These are phyloP conservation scores for Glycine latifolia DNA, from an alignment of 306 rosid species.

Conservation along the genomic window DNA sequence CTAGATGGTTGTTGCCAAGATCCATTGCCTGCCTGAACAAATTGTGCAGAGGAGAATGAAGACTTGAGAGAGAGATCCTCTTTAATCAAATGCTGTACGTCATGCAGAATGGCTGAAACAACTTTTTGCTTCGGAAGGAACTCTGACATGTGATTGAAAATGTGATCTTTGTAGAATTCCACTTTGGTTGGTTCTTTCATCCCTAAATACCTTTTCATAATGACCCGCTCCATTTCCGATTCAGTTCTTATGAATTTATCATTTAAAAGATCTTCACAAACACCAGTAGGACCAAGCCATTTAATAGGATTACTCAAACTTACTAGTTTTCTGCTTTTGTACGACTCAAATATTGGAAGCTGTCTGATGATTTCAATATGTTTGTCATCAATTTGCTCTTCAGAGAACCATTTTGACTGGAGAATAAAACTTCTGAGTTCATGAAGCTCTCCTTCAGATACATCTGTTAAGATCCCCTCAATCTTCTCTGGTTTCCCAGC, in stretches of 20 bases:
- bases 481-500: conserved; percentile 75
- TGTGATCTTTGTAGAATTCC: conserved; percentile 87
- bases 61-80: conserved; percentile 74
- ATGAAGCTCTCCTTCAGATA: conserved; percentile 91
- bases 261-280: conserved; percentile 76
- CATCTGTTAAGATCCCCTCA: conserved; percentile 71
- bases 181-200: conserved; percentile 76
- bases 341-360: conserved; percentile 91
- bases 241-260: conserved; percentile 85
- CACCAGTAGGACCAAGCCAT: conserved; percentile 85
- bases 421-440: conserved; percentile 94
- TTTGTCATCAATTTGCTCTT: conserved; percentile 67
- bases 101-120: conserved; percentile 75
- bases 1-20: conserved; percentile 92
- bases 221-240: conserved; percentile 78
- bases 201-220: conserved; percentile 73
- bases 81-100: conserved; percentile 71
- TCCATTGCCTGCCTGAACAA: conserved; percentile 92
- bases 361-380: conserved; percentile 74
- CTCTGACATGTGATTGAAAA: conserved; percentile 74
- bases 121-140: conserved; percentile 66
- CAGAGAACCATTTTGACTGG: conserved; percentile 94
- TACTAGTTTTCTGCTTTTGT: conserved; percentile 76
- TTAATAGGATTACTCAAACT: conserved; percentile 82
- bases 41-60: conserved; percentile 67